phyloP scores from a whole-genome alignment of 176 grass and related monocot genomes.

The Areca catechu region DNA sequence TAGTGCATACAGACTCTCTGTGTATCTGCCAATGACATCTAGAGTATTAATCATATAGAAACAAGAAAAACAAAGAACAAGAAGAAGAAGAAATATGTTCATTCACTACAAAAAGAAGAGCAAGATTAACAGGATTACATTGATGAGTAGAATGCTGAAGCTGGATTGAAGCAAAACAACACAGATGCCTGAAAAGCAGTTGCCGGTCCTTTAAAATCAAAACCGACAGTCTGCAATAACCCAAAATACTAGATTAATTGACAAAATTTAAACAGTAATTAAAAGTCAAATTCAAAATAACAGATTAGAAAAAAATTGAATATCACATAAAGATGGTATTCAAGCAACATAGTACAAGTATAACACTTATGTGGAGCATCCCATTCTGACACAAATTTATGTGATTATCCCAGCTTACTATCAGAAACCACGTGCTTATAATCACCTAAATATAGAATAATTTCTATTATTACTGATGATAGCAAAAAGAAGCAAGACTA shows the following conservation, averaged over 20 bases:
- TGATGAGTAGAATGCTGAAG: conserved; percentile 92
- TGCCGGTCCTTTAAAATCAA: conserved; percentile 54
- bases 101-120: background rate
- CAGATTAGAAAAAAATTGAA: background rate
- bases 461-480: too few relatives aligned
- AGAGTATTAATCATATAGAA: background rate
- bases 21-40: conserved; percentile 51
- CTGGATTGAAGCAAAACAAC: conserved; percentile 88
- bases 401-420: too few relatives aligned
- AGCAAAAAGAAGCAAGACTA: too few relatives aligned
- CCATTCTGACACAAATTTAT: too few relatives aligned
- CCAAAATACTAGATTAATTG: background rate
- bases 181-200: conserved; percentile 50
- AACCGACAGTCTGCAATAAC: conserved; percentile 51
- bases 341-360: too few relatives aligned
- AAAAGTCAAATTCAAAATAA: too few relatives aligned
- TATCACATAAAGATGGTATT: too few relatives aligned
- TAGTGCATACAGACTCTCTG: conserved; percentile 71
- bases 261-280: background rate
- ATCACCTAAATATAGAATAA: too few relatives aligned
- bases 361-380: too few relatives aligned
- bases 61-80: background rate
- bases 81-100: background rate
- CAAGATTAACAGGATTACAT: conserved; percentile 41
- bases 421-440: too few relatives aligned